Percentiles rank a stretch among this genome's conserved stretches.
Evolutionary conservation across 768 basidiomycete genomes (phyloP).

Genomic region (Fomitopsis serialis): DNA sequence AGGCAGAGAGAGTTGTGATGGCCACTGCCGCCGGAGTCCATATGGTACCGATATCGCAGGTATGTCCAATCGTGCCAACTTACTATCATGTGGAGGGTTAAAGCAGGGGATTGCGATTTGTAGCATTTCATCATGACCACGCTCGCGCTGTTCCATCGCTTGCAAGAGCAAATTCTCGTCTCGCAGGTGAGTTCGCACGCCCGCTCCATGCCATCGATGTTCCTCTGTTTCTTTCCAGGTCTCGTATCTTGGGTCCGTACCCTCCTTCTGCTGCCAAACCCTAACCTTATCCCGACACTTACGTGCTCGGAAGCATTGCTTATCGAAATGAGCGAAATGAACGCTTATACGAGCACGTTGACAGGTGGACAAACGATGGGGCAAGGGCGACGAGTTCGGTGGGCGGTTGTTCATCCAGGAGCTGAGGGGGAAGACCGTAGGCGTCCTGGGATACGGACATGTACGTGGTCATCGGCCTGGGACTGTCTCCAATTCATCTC

Average conservation of each 20-base stretch:
- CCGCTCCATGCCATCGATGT: background rate
- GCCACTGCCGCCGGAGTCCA: slow-evolving; percentile 8
- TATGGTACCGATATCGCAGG: slow-evolving; percentile 8
- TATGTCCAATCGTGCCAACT: background rate
- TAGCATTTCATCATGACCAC: slow-evolving; percentile 11
- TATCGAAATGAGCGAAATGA: no score
- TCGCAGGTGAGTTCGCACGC: slow-evolving; percentile 4
- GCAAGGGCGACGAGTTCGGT: slow-evolving; percentile 2
- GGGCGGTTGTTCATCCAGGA: slow-evolving; percentile 6
- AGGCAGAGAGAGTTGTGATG: slow-evolving; percentile 1
- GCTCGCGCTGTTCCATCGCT: slow-evolving; percentile 4
- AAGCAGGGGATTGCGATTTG: background rate
- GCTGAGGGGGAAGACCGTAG: slow-evolving; percentile 8
- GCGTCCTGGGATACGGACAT: slow-evolving; percentile 12
- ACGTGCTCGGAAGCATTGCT: no score
- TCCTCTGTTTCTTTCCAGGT: background rate
- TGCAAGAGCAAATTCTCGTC: slow-evolving; percentile 11
- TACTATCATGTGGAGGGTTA: no score
- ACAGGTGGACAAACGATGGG: slow-evolving; percentile 13
- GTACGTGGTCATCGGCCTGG: background rate
- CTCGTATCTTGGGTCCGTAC: background rate
- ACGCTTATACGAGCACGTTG: no score
- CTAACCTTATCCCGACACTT: background rate
- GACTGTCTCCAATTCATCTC: background rate
- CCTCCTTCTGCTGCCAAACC: background rate